Evolutionary conservation across 1,139 yeast species (phyloP), one percentile per base, ranked within the genome.

Genomic region (Magnusiomyces fungicola): DNA sequence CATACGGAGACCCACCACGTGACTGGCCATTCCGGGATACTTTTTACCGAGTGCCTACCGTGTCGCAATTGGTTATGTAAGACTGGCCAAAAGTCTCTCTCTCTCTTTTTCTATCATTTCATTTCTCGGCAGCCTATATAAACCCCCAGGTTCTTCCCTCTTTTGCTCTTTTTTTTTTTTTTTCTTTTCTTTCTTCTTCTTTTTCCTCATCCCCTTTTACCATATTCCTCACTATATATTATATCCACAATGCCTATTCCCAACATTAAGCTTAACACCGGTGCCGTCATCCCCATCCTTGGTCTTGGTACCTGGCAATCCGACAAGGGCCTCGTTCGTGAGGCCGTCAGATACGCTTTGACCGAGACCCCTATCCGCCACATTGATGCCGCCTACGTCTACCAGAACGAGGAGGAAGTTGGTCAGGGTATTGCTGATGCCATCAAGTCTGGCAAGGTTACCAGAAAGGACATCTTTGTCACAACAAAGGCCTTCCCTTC

Each of bases 401-500:
- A 80, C 59, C 73, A 70, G 2, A 80, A 80, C 58, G 85, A 80
- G 59, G 57, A 54, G n/a, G 78, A 75, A 56, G 80, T 78, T 27
- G 82, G 81, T 12, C 63, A 69, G 40, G 86, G 66, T 34, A 56
- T 63, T 50, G 48, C 50, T 45, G 54, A 53, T 14, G 59, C 63
- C 34, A 57, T 62, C 18, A 60, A 58, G n/a, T 55, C 62, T 29
- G 54, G 51, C 4, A 43, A 45, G 30, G 50, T 48, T 25, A 42
- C 25, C 4, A 60, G 96, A 68, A 82, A 81, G 54, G 94, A 86
- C 44, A 68, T 87, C 56, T 80, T 80, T 65, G 72, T 86, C 58
- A 83, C 85, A 44, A 83, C 95, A 50, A 87, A 87, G 70, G 72
- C 84, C 60, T 86, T 95, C 94, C 86, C 85, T 74, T 73, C 70